Conservation (phyloP, 345 rosid species). For the Lumnitzera littorea region DNA sequence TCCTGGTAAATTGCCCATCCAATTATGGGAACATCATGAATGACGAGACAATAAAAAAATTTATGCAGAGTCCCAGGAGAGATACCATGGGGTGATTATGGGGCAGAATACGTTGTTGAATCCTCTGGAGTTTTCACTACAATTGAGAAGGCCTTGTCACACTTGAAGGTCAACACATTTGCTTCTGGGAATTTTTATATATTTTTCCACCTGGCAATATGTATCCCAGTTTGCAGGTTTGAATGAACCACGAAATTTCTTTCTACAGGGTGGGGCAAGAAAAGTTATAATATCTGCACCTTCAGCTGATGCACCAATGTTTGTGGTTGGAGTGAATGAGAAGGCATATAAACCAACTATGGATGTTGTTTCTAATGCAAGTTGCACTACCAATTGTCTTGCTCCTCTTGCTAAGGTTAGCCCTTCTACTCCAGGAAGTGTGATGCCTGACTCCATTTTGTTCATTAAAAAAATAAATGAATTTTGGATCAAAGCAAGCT, state of each 20-base stretch:
- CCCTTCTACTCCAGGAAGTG: constrained; percentile 6
- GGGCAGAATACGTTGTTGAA: constrained; percentile 87
- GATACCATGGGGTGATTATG: constrained; percentile 96
- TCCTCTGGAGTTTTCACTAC: constrained; percentile 96
- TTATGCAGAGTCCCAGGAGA: constrained; percentile 76
- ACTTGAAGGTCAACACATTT: constrained; percentile 28
- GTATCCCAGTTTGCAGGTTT: too few relatives aligned
- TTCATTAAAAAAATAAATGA: too few relatives aligned
- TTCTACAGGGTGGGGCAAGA: constrained; percentile 83
- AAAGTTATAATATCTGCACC: constrained; percentile 98
- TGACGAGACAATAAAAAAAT: too few relatives aligned
- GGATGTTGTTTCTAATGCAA: constrained; percentile 97
- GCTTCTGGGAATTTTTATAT: too few relatives aligned
- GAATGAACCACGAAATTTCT: not conserved
- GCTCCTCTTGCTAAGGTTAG: constrained; percentile 99
- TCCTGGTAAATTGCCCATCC: constrained; percentile 1
- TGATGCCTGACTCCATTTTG: not conserved
- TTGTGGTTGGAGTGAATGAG: constrained; percentile 98
- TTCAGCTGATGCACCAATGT: constrained; percentile 99
- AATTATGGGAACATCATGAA: not conserved
- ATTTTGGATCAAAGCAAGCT: too few relatives aligned
- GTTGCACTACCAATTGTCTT: constrained; percentile 99
- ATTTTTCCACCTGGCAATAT: too few relatives aligned
- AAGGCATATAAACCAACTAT: constrained; percentile 69
- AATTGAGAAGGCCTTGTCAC: constrained; percentile 64